Conservation (phyloP, 2,329 filamentous ascomycete species). For the Ophiostoma sp. region DNA sequence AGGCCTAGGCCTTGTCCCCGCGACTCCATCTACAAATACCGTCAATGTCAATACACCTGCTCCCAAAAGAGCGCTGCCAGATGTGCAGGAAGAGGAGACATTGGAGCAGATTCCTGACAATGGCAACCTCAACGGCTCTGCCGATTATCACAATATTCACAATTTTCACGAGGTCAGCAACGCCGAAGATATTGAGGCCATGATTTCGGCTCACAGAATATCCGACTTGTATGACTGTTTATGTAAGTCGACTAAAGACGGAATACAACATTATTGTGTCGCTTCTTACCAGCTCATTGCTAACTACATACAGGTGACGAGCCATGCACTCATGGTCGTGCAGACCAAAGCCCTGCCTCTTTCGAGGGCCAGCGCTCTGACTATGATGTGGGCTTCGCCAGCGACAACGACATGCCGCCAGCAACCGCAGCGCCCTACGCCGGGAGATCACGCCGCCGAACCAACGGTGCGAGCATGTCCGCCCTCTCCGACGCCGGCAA, state of each 20-base stretch:
- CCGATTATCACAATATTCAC: too few relatives aligned
- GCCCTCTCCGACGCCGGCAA: background rate
- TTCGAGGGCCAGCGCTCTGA: conserved; percentile 46
- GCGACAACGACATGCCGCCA: conserved; percentile 53
- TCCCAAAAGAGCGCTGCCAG: conserved; percentile 64
- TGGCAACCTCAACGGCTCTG: background rate
- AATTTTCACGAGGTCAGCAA: background rate
- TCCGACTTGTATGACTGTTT: conserved; percentile 59
- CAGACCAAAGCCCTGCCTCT: conserved; percentile 35
- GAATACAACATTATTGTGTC: background rate
- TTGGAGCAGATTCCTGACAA: conserved; percentile 54
- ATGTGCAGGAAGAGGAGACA: conserved; percentile 83
- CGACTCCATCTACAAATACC: background rate
- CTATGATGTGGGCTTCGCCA: conserved; percentile 63
- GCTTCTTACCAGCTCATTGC: background rate
- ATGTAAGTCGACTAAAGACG: conserved; percentile 53
- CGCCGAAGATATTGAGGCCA: conserved; percentile 42
- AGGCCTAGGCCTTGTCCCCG: conserved; percentile 16
- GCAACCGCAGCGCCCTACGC: conserved; percentile 4
- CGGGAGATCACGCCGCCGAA: conserved; percentile 16
- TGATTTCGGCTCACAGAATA: conserved; percentile 46
- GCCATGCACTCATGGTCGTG: conserved; percentile 50
- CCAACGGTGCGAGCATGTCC: conserved; percentile 22
- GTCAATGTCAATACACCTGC: conserved; percentile 37
- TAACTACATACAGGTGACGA: conserved; percentile 39